A percentile compares a stretch with the other conserved stretches of the same genome.
Conservation (phyloP, 805 yeast species). For the Starmerella khaoyaiensis region DNA sequence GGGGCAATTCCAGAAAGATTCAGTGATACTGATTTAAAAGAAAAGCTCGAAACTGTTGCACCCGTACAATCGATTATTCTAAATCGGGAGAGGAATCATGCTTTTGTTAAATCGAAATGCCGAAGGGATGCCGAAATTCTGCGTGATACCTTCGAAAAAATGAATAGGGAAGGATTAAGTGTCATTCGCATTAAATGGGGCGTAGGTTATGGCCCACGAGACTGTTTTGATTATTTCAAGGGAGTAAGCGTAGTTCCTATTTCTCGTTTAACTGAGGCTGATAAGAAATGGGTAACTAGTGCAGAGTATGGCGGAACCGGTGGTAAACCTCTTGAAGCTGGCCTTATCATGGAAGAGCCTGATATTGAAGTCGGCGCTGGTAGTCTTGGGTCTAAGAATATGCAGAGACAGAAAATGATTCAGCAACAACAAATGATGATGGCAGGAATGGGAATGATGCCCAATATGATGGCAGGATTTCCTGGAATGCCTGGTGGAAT, state of each 20-base stretch:
- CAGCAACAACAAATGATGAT: slow-evolving; percentile 15
- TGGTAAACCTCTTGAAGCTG: slow-evolving; percentile 65
- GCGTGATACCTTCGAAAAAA: slow-evolving; percentile 46
- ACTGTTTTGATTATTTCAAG: slow-evolving; percentile 87
- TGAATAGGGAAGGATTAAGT: slow-evolving; percentile 47
- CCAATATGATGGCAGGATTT: slow-evolving; percentile 20
- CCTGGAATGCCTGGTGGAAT: slow-evolving; percentile 18
- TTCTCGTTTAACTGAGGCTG: slow-evolving; percentile 84
- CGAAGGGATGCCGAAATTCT: slow-evolving; percentile 84
- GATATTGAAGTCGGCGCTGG: slow-evolving; percentile 95
- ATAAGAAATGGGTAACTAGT: slow-evolving; percentile 69
- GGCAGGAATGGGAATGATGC: slow-evolving; percentile 17
- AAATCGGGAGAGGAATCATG: slow-evolving; percentile 84
- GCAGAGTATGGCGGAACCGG: slow-evolving; percentile 98
- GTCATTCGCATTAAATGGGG: slow-evolving; percentile 91
- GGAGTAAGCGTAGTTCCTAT: slow-evolving; percentile 84
- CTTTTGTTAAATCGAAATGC: slow-evolving; percentile 87
- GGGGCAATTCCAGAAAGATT: slow-evolving; percentile 84
- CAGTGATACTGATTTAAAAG: slow-evolving; percentile 60
- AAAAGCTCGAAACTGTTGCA: slow-evolving; percentile 68
- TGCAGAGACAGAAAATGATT: slow-evolving; percentile 8
- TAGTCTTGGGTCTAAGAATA: slow-evolving; percentile 35
- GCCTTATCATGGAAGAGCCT: slow-evolving; percentile 86
- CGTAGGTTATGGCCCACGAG: slow-evolving; percentile 97
- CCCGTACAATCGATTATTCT: slow-evolving; percentile 84